A percentile compares a stretch with the other conserved stretches of the same genome.
phyloP scores from a whole-genome alignment of 2,329 filamentous ascomycete species.

The Rutstroemia sydowiana region DNA sequence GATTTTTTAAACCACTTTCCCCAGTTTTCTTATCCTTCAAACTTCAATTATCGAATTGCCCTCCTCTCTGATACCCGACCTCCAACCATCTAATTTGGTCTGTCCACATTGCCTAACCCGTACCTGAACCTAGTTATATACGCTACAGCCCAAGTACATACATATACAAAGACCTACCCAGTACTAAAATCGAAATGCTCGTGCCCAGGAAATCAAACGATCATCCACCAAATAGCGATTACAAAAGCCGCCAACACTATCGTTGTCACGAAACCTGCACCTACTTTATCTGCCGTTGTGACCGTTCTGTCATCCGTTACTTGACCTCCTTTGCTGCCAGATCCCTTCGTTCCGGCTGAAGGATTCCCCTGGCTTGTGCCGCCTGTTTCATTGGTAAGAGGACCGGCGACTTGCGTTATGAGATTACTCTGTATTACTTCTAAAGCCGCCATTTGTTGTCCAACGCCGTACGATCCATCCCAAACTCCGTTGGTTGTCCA shows the following conservation, averaged over 20 bases:
- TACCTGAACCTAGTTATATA: not conserved
- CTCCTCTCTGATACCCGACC: too few species aligned
- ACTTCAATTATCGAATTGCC: too few species aligned
- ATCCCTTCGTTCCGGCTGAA: slow-evolving; percentile 18
- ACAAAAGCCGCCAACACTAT: slow-evolving; percentile 44
- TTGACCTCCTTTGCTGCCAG: not conserved
- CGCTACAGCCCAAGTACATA: not conserved
- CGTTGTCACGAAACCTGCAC: slow-evolving; percentile 59
- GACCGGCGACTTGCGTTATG: slow-evolving; percentile 38
- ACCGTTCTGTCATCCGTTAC: slow-evolving; percentile 13
- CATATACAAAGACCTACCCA: not conserved
- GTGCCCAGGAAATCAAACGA: slow-evolving; percentile 19
- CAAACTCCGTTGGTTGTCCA: slow-evolving; percentile 43
- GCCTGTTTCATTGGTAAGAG: slow-evolving; percentile 45
- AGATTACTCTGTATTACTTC: slow-evolving; percentile 49
- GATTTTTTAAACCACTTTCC: too few species aligned
- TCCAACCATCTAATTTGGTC: too few species aligned
- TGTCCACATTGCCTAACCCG: too few species aligned
- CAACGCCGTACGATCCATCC: slow-evolving; percentile 43
- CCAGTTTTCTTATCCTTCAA: too few species aligned
- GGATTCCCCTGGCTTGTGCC: slow-evolving; percentile 45
- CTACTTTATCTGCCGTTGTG: slow-evolving; percentile 54
- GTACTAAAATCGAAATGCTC: not conserved
- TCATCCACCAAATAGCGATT: slow-evolving; percentile 49
- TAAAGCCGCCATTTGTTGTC: slow-evolving; percentile 62